Conservation (phyloP, 2,329 filamentous ascomycete species). For the Endothia cerciana region DNA sequence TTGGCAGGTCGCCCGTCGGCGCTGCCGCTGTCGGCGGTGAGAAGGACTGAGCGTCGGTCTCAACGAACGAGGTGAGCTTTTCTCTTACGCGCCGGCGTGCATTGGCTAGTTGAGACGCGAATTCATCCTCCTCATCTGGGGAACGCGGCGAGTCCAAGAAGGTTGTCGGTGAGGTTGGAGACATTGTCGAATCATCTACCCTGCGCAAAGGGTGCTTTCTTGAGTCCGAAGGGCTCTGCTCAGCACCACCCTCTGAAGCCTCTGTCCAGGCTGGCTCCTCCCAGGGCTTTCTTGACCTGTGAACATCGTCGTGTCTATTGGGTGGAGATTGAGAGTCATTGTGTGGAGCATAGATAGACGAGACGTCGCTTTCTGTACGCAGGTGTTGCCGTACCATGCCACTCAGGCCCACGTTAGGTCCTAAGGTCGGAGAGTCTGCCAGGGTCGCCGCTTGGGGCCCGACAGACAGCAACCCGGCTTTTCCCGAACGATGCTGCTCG, state of each 20-base stretch:
- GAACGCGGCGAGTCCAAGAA: slow-evolving; percentile 20
- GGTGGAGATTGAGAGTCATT: slow-evolving; percentile 12
- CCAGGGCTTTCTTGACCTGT: slow-evolving; percentile 5
- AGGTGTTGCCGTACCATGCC: slow-evolving; percentile 85
- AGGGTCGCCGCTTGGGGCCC: slow-evolving; percentile 38
- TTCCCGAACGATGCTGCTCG: slow-evolving; percentile 34
- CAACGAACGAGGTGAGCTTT: slow-evolving; percentile 70
- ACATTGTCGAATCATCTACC: slow-evolving; percentile 2
- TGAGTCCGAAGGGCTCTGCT: slow-evolving; percentile 32
- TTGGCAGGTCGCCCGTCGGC: slow-evolving; percentile 38
- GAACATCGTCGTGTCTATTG: slow-evolving; percentile 14
- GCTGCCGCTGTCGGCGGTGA: slow-evolving; percentile 41
- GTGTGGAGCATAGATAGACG: slow-evolving; percentile 69
- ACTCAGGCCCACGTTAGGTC: slow-evolving; percentile 70
- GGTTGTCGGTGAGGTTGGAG: slow-evolving; percentile 1
- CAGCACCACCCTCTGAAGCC: not conserved
- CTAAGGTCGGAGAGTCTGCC: slow-evolving; percentile 78
- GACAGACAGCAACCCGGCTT: slow-evolving; percentile 28
- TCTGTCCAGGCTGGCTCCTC: slow-evolving; percentile 12
- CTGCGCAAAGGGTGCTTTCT: not conserved
- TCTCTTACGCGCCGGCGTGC: slow-evolving; percentile 74
- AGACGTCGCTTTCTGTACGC: slow-evolving; percentile 77
- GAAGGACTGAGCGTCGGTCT: slow-evolving; percentile 57
- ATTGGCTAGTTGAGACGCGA: slow-evolving; percentile 72
- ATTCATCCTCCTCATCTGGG: slow-evolving; percentile 65